A percentile compares a stretch with the other conserved stretches of the same genome.
Evolutionary conservation across 179 eudicot species (phyloP).

Genomic region (Spergularia azorica): DNA sequence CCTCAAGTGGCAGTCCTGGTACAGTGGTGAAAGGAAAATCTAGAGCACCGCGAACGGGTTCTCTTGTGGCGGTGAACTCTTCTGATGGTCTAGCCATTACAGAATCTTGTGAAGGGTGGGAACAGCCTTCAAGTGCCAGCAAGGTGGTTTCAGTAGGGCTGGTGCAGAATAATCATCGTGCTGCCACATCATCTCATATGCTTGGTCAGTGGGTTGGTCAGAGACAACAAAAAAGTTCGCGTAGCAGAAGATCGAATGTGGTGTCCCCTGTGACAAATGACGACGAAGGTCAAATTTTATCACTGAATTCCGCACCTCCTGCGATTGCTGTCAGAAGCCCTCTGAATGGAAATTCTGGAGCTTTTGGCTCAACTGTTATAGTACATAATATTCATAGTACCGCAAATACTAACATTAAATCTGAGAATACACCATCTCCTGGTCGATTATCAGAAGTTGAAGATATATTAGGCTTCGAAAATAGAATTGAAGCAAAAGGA

Average conservation of each 20-base stretch:
- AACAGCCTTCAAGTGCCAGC: conserved; percentile 43
- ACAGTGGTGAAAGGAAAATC: conserved; percentile 61
- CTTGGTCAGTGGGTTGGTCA: conserved; percentile 87
- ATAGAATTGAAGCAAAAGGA: conserved; percentile 52
- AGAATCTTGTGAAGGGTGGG: conserved; percentile 65
- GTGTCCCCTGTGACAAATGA: conserved; percentile 66
- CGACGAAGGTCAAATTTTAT: conserved; percentile 55
- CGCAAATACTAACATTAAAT: conserved; percentile 45
- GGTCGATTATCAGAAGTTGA: conserved; percentile 67
- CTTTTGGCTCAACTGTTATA: conserved; percentile 39
- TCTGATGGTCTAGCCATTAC: conserved; percentile 47
- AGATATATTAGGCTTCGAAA: conserved; percentile 56
- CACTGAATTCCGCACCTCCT: conserved; percentile 59
- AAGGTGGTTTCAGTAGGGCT: conserved; percentile 47
- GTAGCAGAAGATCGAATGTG: conserved; percentile 76
- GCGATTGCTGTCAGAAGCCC: conserved; percentile 46
- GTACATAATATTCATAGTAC: conserved; percentile 27
- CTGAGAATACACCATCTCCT: conserved; percentile 59
- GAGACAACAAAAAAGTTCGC: conserved; percentile 78
- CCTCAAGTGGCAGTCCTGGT: conserved; percentile 44
- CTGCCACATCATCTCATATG: conserved; percentile 58
- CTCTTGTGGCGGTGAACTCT: conserved; percentile 45
- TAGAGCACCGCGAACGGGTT: conserved; percentile 62
- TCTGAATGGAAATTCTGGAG: conserved; percentile 38
- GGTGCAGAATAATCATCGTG: conserved; percentile 31